Base-by-base conservation (phyloP, 2,329 filamentous ascomycete species). In the Zasmidium angulare region DNA sequence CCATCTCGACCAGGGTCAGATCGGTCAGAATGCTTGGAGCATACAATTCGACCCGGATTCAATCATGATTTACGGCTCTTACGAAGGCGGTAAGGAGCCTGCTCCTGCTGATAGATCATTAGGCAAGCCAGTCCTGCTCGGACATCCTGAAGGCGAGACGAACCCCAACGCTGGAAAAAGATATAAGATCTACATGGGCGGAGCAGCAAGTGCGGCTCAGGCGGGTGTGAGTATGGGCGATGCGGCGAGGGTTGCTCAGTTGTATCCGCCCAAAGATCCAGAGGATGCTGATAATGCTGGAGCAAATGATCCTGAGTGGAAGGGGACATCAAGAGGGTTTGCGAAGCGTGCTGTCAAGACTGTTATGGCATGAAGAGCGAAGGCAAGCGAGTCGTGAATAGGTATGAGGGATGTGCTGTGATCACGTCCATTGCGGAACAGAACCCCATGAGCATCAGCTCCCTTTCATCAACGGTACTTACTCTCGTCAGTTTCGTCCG, bases 21-120 rank as follows among this genome's bases (percentile, higher is more conserved):
- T 48, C n/a, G 36, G 52, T 19, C 52, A 54, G 43, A 29, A 19
- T 19, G 31, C 36, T 7, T 46, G 43, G 52, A 43, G 23, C 52
- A 54, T 46, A 24, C 29, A 20, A 10, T 54, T 54, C 23, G 52
- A 54, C 36, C 26, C 20, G 14, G 26, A 52, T n/a, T 52, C 50
- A 24, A 40, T 40, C 26, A 52, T 52, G 50, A 19, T 52, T 2
- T 52, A 52, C 50, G 26, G 22, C n/a, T 52, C 50, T 10, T 52
- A 52, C n/a, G 19, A 36, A n/a, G 36, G 36, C n/a, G 36, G 36
- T 17, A 43, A 43, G n/a, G 36, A 43, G 36, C 36, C 14, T 17
- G 7, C 36, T 14, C 36, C 36, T 4, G 14, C 36, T 43, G 36
- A 43, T 17, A 43, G 14, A 10, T 14, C 36, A 10, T 19, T 43